Evolutionary conservation across 768 basidiomycete species (phyloP), one percentile per base, ranked within the genome.

Genomic region (Tricholoma terreum): DNA sequence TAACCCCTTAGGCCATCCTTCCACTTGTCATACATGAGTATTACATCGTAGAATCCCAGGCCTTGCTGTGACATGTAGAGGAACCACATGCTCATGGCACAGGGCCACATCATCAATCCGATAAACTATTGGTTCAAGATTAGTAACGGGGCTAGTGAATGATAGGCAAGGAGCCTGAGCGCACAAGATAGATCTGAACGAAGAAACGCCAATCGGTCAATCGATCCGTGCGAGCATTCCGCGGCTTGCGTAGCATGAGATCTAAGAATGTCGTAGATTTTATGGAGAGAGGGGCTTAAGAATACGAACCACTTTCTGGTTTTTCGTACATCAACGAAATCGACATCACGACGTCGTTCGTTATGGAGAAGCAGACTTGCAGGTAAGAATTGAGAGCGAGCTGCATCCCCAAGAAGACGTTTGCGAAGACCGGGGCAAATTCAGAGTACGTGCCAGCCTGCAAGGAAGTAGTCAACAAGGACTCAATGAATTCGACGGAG

Each of bases 351-450:
- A n/a, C n/a, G n/a, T n/a, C n/a, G n/a, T n/a, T n/a, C n/a, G n/a
- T n/a, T n/a, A n/a, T n/a, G n/a, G n/a, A n/a, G n/a, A n/a, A n/a
- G n/a, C n/a, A n/a, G n/a, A n/a, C n/a, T n/a, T n/a, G n/a, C n/a
- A n/a, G n/a, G n/a, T n/a, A n/a, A n/a, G n/a, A n/a, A n/a, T n/a
- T n/a, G n/a, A n/a, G n/a, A n/a, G n/a, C n/a, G n/a, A n/a, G n/a
- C n/a, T n/a, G n/a, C n/a, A n/a, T n/a, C n/a, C n/a, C n/a, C n/a
- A n/a, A n/a, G n/a, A n/a, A n/a, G n/a, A n/a, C n/a, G 58, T 81
- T 83, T 50, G 82, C 65, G 7, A 86, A 43, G 54, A 86, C 79
- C 2, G 84, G 83, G 77, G 84, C 82, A 46, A 85, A 73, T 61
- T 85, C 84, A 7, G 82, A 80, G 71, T 84, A 86, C 62, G 79